Evolutionary conservation across 192 early-diverging fungal genomes (phyloP).

Genomic region (Fimicolochytrium jonesii): DNA sequence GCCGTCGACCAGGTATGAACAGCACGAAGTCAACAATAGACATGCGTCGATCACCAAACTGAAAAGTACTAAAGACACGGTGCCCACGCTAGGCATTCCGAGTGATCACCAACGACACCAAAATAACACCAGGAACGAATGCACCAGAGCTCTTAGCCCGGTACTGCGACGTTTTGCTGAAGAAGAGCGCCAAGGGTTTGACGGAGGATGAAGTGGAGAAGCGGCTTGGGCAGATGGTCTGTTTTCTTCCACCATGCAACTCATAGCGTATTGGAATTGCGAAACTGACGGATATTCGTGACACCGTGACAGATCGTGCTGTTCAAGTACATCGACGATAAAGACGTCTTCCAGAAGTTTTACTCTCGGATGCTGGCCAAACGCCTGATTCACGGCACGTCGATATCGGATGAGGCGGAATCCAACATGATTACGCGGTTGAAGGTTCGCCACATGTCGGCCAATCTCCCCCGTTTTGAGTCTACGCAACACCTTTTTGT

Average conservation of each 20-base stretch:
- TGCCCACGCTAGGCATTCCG: constrained; percentile 64
- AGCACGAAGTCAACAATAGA: too few species aligned
- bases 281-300: not conserved
- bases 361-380: constrained; percentile 80
- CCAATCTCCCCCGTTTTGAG: too few species aligned
- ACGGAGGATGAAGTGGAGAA: constrained; percentile 67
- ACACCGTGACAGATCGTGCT: constrained; percentile 50
- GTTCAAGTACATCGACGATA: constrained; percentile 87
- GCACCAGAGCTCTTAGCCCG: constrained; percentile 77
- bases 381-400: constrained; percentile 69
- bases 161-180: constrained; percentile 71
- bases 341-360: constrained; percentile 90
- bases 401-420: constrained; percentile 75
- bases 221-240: constrained; percentile 54
- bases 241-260: too few species aligned
- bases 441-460: too few species aligned
- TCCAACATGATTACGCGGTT: constrained; percentile 72
- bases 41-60: too few species aligned
- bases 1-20: constrained; percentile 67
- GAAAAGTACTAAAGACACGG: too few species aligned
- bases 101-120: constrained; percentile 60
- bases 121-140: constrained; percentile 45
- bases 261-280: too few species aligned
- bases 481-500: too few species aligned
- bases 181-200: constrained; percentile 49